These are phyloP conservation scores for Metarhizium guizhouense DNA, from an alignment of 2,329 filamentous ascomycete genomes.

Conservation along the genomic window DNA sequence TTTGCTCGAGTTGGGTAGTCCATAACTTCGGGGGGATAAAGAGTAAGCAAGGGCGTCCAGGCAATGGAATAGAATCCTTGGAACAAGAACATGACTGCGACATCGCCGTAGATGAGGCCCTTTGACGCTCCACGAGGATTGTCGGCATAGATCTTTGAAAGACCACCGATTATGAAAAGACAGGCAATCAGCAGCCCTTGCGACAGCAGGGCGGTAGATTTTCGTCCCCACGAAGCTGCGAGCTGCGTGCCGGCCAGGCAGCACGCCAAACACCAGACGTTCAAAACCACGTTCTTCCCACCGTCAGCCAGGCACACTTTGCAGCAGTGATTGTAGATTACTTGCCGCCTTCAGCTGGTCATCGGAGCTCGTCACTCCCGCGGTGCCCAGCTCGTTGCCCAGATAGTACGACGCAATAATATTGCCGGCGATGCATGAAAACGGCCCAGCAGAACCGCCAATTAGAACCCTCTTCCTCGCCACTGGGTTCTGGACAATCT, in stretches of 20 bases:
- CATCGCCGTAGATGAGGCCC: conserved; percentile 24
- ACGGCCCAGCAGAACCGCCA: conserved; percentile 23
- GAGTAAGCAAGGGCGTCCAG: conserved; percentile 17
- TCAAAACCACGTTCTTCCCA: conserved; percentile 38
- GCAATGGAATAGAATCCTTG: conserved; percentile 18
- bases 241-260: conserved; percentile 33
- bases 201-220: conserved; percentile 30
- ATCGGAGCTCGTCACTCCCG: conserved; percentile 32
- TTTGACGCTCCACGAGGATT: conserved; percentile 6
- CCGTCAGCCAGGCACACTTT: conserved; percentile 6
- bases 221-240: conserved; percentile 33
- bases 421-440: conserved; percentile 19
- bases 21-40: conserved; percentile 21
- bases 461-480: conserved; percentile 40
- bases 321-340: background rate
- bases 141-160: conserved; percentile 31
- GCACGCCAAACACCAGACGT: conserved; percentile 37
- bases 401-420: conserved; percentile 32
- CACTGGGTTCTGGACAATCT: conserved; percentile 36
- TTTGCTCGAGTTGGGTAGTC: conserved; percentile 17
- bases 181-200: conserved; percentile 29
- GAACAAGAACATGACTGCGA: conserved; percentile 21
- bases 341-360: conserved; percentile 33
- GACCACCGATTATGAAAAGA: conserved; percentile 15
- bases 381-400: conserved; percentile 31